Evolutionary conservation across 768 basidiomycete genomes (phyloP).

Genomic region (Pilatotrama ljubarskyi): DNA sequence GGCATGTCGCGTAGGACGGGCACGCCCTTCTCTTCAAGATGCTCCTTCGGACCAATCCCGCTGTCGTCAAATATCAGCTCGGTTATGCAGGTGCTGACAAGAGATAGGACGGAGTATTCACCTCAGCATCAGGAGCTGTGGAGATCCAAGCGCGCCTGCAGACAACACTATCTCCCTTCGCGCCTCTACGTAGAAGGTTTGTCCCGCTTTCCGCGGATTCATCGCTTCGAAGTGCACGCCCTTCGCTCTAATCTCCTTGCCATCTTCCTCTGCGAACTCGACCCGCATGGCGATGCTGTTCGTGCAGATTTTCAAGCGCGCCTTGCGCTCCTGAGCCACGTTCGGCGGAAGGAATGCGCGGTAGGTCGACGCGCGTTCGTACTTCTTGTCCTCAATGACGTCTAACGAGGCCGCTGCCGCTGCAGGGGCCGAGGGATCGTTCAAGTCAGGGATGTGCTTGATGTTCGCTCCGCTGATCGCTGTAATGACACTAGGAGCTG

Average conservation of each 20-base stretch:
- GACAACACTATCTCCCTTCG: conserved; percentile 26
- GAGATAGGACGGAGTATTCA: background rate
- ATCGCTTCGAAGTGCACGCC: conserved; percentile 6
- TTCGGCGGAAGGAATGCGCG: conserved; percentile 22
- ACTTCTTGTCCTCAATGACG: conserved; percentile 19
- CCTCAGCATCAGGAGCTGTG: conserved; percentile 42
- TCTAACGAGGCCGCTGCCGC: conserved; percentile 15
- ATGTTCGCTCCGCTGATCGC: conserved; percentile 20
- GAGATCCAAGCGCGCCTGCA: conserved; percentile 29
- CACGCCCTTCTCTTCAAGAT: conserved; percentile 25
- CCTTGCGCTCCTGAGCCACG: conserved; percentile 1
- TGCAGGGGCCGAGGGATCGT: conserved; percentile 20
- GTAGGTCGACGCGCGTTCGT: conserved; percentile 21
- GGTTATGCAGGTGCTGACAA: background rate
- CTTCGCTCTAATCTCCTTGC: background rate
- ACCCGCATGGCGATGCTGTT: conserved; percentile 13
- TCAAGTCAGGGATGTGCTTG: conserved; percentile 17
- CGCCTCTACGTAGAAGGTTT: conserved; percentile 7
- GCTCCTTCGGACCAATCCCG: conserved; percentile 27
- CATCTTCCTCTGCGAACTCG: background rate
- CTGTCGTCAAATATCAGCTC: background rate
- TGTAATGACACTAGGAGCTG: background rate
- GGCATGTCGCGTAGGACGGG: conserved; percentile 23
- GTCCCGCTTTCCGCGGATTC: background rate
- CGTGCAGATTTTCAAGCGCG: conserved; percentile 25